Base-by-base conservation (phyloP, 495 filamentous ascomycete genomes). In the Aspergillus saccharolyticus region DNA sequence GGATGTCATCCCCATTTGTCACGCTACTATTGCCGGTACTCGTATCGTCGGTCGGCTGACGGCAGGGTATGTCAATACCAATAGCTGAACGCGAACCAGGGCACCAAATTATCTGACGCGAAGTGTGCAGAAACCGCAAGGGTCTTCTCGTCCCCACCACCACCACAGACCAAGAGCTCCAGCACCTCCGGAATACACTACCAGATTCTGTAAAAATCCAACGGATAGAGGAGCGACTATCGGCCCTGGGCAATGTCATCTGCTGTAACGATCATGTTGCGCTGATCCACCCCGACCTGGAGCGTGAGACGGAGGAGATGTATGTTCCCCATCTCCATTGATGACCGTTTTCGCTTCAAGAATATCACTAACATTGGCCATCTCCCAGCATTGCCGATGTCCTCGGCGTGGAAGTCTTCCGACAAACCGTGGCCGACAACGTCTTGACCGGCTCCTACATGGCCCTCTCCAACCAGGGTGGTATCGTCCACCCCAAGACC, bases 1-100 rank as follows among this genome's bases (percentile, higher is more conserved):
- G 79, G 95, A 97, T 78, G 87, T 96, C 55, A 96, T 98, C 54
- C 94, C 94, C 59, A 96, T 97, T 75, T 96, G 91, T 75, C 89
- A 93, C 68, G 89, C 90, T 53, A 96, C 92, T n/a, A 97, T 98
- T 68, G 91, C 91, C 25, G 95, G 94, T 56, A 98, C 93, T 33
- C 80, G 93, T 58, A 97, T 98, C 70, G 86, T 98, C 66, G 94
- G 94, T 45, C 85, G 93, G 67, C 80, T 98, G 76, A 96, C 95
- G 55, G 89, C 92, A 68, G 94, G 91, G 90, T 95, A 85, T 68
- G 84, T 73, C 21, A 28, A 45, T 48, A 10, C 48, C 30, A n/a
- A 16, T 25, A 20, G 10, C 2, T 5, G 33, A 39, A 39, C 6
- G 9, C 5, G 25, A 2, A 10, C 51, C 9, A 42, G 42, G 45